Evolutionary conservation across 2,329 filamentous ascomycete genomes (phyloP), one percentile per base, ranked within the genome.

Genomic region (Onygena corvina): DNA sequence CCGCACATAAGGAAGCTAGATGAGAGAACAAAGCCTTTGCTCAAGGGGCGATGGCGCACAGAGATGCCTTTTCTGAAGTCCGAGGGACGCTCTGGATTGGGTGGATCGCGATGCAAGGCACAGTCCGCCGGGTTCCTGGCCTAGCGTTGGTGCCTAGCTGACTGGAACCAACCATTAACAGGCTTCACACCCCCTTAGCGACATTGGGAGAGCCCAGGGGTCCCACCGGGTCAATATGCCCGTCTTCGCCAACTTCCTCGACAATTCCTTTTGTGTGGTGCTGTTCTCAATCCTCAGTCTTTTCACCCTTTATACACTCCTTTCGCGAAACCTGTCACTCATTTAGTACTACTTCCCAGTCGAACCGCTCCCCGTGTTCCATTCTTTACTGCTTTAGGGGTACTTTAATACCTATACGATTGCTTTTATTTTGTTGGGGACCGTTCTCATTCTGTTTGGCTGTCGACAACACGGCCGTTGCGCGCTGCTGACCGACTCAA

Each of bases 271-370:
- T 42, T 42, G 21, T 25, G 38, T 25, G 21, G 20, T 14, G 21
- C 38, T 29, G 21, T n/a, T 42, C 16, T 14, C 33, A 35, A 16
- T 42, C 12, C 12, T 42, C 38, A 42, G 21, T 42, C 21, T 42
- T 42, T 42, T 42, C 38, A 42, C 12, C 7, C 21, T 11, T 14
- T 8, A 42, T 23, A 20, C 38, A 25, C 38, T 42, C 21, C 18
- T 35, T 35, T 42, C 27, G 38, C 38, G 38, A 42, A 42, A 42
- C 38, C 38, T 42, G 38, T 42, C 38, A 42, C 21, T 42, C 38
- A 21, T 42, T 42, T 42, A 27, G 38, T 42, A 25, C 38, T 25
- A 42, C 38, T 42, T 20, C 27, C 11, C 21, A 42, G 38, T n/a
- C n/a, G n/a, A n/a, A 8, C 21, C 16, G 38, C 21, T 27, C 38